Conservation (phyloP, 805 yeast species). For the Ogataea neopini region DNA sequence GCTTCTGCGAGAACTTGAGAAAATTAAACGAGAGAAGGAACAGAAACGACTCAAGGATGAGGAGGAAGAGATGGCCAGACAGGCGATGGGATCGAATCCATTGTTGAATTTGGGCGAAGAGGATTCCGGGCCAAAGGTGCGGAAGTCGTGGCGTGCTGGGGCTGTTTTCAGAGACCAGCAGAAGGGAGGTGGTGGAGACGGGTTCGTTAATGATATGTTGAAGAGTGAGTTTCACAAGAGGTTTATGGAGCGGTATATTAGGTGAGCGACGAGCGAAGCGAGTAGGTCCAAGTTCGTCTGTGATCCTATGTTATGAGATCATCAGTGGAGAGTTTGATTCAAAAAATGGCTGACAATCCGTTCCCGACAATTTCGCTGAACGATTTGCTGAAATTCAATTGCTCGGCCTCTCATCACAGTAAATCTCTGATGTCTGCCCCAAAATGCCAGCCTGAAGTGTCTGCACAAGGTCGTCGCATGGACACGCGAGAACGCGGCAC, state of each 20-base stretch:
- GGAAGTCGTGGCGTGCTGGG: conserved; percentile 39
- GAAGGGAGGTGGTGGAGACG: conserved; percentile 22
- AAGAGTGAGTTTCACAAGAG: conserved; percentile 43
- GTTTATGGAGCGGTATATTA: conserved; percentile 42
- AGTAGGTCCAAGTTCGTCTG: not conserved
- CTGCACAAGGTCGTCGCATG: too few species aligned
- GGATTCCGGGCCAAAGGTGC: conserved; percentile 13
- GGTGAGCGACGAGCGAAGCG: conserved; percentile 19
- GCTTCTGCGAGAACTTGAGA: conserved; percentile 41
- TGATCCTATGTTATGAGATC: conserved; percentile 15
- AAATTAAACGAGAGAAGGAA: conserved; percentile 39
- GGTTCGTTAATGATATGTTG: conserved; percentile 34
- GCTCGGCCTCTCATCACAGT: conserved; percentile 31
- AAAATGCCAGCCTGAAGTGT: too few species aligned
- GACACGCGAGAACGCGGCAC: too few species aligned
- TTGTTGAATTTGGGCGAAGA: conserved; percentile 19
- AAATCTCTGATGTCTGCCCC: conserved; percentile 34
- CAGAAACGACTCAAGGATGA: conserved; percentile 29
- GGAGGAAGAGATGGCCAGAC: conserved; percentile 25
- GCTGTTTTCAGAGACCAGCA: conserved; percentile 31
- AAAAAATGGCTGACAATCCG: conserved; percentile 53
- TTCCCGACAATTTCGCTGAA: conserved; percentile 55
- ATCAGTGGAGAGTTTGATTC: conserved; percentile 54
- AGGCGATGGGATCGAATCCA: conserved; percentile 31
- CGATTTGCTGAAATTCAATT: conserved; percentile 47